Base-by-base conservation (phyloP, 768 basidiomycete genomes). In the Auriscalpium vulgare region DNA sequence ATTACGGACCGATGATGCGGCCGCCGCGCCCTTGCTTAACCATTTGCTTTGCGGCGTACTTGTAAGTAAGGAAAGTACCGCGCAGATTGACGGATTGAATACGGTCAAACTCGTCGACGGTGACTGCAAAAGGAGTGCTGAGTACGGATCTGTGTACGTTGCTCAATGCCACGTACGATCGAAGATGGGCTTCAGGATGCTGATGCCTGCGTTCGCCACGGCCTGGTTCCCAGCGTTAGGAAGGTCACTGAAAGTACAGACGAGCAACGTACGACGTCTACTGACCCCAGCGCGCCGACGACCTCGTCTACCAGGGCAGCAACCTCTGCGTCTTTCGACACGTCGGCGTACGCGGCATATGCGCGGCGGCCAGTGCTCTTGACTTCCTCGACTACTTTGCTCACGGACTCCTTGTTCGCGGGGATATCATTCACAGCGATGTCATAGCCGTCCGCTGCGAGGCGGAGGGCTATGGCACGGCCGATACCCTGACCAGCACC, bases 361-460 rank as follows among this genome's bases (percentile, higher is more conserved):
- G 50, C 35, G 19, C 38, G 55, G 23, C 52, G 55, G 10, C 60
- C 60, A 29, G 51, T 55, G 14, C 16, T 34, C 37, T 54, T 16
- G 14, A 61, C 54, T 46, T 29, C n/a, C 13, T 50, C 29, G 10
- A 44, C 17, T 3, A 54, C 19, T 8, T n/a, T 14, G 9, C 38
- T 55, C 14, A 34, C 58, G 13, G 56, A 45, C n/a, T 53, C 55
- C 2, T 35, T n/a, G 3, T 17, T 56, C 7, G 29, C 29, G 29
- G 29, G 2, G 16, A 74, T 55, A 54, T 74, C 71, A 58, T 70
- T 74, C 17, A 74, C 50, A 1, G 60, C 70, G 11, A 74, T 51
- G 29, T 74, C 69, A 38, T 68, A 71, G 0, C 74, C 74, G 23
- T 74, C 71, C 7, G 53, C 58, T 1, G 72, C 73, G 14, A 74